Conservation (phyloP, 2,329 filamentous ascomycete genomes). For the Colletotrichum musae region DNA sequence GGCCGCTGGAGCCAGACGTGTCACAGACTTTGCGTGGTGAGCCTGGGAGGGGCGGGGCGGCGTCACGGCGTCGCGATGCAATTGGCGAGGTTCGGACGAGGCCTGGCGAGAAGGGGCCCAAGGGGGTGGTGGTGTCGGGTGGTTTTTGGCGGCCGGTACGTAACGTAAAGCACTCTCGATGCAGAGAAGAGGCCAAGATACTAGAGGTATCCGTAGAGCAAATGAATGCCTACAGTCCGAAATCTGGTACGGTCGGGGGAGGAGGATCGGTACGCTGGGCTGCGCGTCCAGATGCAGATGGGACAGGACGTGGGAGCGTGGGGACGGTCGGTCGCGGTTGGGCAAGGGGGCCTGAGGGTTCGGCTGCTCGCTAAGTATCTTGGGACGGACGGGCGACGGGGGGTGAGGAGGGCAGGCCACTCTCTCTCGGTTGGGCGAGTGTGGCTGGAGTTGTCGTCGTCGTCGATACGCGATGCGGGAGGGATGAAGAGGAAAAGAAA, state of each 20-base stretch:
- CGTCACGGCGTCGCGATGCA: slow-evolving; percentile 36
- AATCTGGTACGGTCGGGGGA: not conserved
- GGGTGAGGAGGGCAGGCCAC: not conserved
- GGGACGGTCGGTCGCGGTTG: slow-evolving; percentile 24
- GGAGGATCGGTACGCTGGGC: not conserved
- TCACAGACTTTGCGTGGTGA: slow-evolving; percentile 33
- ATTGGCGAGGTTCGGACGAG: slow-evolving; percentile 41
- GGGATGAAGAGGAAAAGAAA: not conserved
- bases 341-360: slow-evolving; percentile 23
- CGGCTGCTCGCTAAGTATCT: slow-evolving; percentile 13
- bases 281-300: not conserved
- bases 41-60: slow-evolving; percentile 32
- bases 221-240: slow-evolving; percentile 34
- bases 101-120: slow-evolving; percentile 10
- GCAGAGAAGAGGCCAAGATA: not conserved
- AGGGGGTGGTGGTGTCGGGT: not conserved
- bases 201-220: slow-evolving; percentile 24
- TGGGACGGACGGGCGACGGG: slow-evolving; percentile 9
- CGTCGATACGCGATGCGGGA: slow-evolving; percentile 3
- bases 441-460: not conserved
- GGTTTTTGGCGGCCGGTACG: not conserved
- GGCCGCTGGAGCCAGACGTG: slow-evolving; percentile 36
- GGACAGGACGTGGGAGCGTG: slow-evolving; percentile 9
- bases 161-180: slow-evolving; percentile 1
- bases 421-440: not conserved